phyloP scores from a whole-genome alignment of 352 stramenopile species.

The Globisporangium cederbergense region DNA sequence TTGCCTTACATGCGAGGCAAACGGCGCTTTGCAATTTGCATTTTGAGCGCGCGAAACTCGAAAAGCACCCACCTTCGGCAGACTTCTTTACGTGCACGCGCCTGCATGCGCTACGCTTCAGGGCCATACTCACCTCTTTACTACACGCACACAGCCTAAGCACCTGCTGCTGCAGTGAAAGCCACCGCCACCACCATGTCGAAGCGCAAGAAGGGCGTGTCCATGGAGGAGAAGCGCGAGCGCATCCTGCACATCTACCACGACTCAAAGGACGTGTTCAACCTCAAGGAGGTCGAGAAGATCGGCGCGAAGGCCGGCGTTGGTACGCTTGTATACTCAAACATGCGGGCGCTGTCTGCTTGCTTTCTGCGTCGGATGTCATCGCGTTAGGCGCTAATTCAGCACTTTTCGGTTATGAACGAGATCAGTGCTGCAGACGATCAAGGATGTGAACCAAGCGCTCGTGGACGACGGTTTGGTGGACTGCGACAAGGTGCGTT shows the following conservation, averaged over 20 bases:
- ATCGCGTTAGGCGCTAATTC: no score
- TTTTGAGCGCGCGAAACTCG: slow-evolving; percentile 1
- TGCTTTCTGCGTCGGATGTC: no score
- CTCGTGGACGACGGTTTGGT: slow-evolving; percentile 80
- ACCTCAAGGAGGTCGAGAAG: slow-evolving; percentile 88
- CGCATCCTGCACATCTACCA: slow-evolving; percentile 86
- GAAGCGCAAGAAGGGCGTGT: slow-evolving; percentile 76
- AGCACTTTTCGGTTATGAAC: no score
- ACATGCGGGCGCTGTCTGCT: not conserved
- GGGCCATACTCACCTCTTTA: no score
- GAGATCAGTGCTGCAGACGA: slow-evolving; percentile 72
- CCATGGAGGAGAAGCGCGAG: slow-evolving; percentile 81
- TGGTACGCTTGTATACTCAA: slow-evolving; percentile 28
- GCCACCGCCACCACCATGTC: slow-evolving; percentile 31
- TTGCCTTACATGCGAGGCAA: no score
- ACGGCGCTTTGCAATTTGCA: no score
- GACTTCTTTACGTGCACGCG: not conserved
- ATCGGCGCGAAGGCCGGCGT: slow-evolving; percentile 79
- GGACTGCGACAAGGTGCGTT: slow-evolving; percentile 71
- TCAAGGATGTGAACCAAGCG: slow-evolving; percentile 88
- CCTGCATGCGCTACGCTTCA: not conserved
- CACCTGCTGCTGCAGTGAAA: not conserved
- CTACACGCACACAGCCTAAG: not conserved
- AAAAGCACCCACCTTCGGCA: not conserved
- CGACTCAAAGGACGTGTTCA: slow-evolving; percentile 81